Evolutionary conservation across 2,329 filamentous ascomycete species (phyloP).

Genomic region (Geosmithia putterillii): DNA sequence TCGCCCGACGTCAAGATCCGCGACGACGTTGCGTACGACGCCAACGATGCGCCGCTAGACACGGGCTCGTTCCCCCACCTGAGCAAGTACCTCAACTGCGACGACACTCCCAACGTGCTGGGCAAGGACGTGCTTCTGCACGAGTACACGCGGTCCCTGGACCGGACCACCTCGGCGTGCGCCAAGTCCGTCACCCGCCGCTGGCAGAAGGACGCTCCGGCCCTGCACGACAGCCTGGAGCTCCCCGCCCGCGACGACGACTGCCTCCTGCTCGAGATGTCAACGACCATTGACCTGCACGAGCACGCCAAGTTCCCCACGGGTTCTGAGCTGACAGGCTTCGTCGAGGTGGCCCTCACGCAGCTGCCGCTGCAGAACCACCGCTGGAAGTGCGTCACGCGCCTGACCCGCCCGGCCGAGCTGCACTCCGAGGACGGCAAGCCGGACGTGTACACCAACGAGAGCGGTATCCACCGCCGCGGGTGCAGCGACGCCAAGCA

Average conservation of each 20-base stretch:
- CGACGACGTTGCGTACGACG: slow-evolving; percentile 31
- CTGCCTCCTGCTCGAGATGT: slow-evolving; percentile 49
- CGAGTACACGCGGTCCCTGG: slow-evolving; percentile 42
- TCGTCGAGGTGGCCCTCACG: slow-evolving; percentile 46
- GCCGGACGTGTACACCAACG: slow-evolving; percentile 32
- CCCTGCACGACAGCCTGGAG: slow-evolving; percentile 39
- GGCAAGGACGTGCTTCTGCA: slow-evolving; percentile 42
- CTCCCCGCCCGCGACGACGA: slow-evolving; percentile 34
- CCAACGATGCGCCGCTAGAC: slow-evolving; percentile 29
- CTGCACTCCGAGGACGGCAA: slow-evolving; percentile 32
- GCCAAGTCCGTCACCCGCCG: slow-evolving; percentile 38
- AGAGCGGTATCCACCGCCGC: slow-evolving; percentile 38
- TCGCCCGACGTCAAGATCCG: slow-evolving; percentile 38
- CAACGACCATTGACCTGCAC: slow-evolving; percentile 46
- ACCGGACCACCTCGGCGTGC: slow-evolving; percentile 43
- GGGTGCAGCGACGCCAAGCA: slow-evolving; percentile 33
- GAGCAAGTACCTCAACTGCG: slow-evolving; percentile 38
- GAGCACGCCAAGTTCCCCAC: slow-evolving; percentile 43
- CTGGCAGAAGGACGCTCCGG: slow-evolving; percentile 47
- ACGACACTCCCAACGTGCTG: slow-evolving; percentile 35
- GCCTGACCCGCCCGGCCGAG: slow-evolving; percentile 43
- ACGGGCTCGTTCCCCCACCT: slow-evolving; percentile 42
- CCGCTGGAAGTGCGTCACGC: slow-evolving; percentile 48
- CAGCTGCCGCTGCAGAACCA: slow-evolving; percentile 40
- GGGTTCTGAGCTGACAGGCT: slow-evolving; percentile 47